Evolutionary conservation across 1,139 yeast species (phyloP), one percentile per base, ranked within the genome.

Genomic region (Debaryomyces singareniensis): DNA sequence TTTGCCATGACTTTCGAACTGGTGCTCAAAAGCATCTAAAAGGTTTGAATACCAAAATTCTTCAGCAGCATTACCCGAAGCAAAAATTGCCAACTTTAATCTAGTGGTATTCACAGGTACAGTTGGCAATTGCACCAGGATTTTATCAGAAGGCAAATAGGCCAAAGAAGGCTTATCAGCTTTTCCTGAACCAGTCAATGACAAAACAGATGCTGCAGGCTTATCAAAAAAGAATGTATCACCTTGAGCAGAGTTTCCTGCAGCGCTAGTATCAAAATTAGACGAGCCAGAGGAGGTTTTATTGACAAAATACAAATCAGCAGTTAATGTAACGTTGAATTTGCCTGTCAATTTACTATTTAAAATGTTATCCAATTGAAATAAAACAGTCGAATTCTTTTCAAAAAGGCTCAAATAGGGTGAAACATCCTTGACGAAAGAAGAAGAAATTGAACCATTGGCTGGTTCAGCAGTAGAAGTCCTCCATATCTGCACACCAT

Each of bases 401-500:
- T 57, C 47, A 48, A 86, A 83, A 28, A 84, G 53, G 0, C 61
- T 42, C 9, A 68, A 48, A 46, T 76, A 84, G 16, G 58, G 56
- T 4, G 89, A 67, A 2, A 83, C 71, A 47, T 86, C 95, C 47
- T 82, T 84, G 20, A 65, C 57, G 30, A 68, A 59, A 10, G 57
- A 49, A 11, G 80, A 71, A 43, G 61, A 66, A 3, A 71, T 66
- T 3, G 54, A 42, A 15, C 44, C 45, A 31, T 72, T 66, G 37
- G 75, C 73, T 0, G 95, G 95, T 53, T 85, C 95, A 13, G 84
- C 77, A 2, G 95, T 85, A 3, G 91, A 78, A 0, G 93, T 78
- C 51, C 95, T 68, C 95, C 95, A 85, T 21, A 85, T 55, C 42
- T 83, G 84, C 11, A 70, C 66, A 15, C 78, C 84, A 32, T 72